Percentiles rank a stretch among this genome's conserved stretches.
Conservation (phyloP, 139 green algal genomes). For the Chlamydomonas incerta region DNA sequence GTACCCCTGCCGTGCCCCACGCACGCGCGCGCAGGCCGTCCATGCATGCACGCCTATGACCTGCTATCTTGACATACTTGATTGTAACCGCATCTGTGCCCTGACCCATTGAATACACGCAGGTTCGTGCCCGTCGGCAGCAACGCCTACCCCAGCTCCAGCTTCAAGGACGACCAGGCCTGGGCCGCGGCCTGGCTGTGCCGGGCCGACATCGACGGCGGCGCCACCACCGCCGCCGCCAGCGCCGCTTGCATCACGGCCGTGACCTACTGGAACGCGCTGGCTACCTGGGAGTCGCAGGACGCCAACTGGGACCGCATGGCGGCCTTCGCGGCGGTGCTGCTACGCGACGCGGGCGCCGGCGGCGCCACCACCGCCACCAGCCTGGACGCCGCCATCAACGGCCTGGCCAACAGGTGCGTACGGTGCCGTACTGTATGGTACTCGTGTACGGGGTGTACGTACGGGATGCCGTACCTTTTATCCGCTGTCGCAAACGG, state of each 20-base stretch:
- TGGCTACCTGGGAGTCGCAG: too few relatives aligned
- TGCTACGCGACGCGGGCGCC: slow-evolving; percentile 26
- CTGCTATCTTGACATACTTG: too few relatives aligned
- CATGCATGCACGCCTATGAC: too few relatives aligned
- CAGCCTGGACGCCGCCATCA: background rate
- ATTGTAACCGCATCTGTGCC: too few relatives aligned
- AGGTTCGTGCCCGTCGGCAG: background rate
- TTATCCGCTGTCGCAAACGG: too few relatives aligned
- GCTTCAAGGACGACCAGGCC: slow-evolving; percentile 23
- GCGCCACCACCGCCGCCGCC: background rate
- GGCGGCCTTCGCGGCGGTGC: background rate
- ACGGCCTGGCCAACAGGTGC: background rate
- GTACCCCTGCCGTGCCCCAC: too few relatives aligned
- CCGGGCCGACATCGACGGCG: background rate
- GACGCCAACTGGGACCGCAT: slow-evolving; percentile 26
- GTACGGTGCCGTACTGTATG: background rate
- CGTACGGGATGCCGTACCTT: too few relatives aligned
- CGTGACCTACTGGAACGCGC: background rate
- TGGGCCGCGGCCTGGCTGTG: slow-evolving; percentile 32
- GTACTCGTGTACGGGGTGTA: background rate
- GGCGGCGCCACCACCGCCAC: background rate
- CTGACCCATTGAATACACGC: too few relatives aligned
- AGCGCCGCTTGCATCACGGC: background rate
- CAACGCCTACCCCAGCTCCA: slow-evolving; percentile 23
- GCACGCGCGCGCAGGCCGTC: too few relatives aligned